Evolutionary conservation across 176 grass and related monocot genomes (phyloP).

Genomic region (Luzula sylvatica): DNA sequence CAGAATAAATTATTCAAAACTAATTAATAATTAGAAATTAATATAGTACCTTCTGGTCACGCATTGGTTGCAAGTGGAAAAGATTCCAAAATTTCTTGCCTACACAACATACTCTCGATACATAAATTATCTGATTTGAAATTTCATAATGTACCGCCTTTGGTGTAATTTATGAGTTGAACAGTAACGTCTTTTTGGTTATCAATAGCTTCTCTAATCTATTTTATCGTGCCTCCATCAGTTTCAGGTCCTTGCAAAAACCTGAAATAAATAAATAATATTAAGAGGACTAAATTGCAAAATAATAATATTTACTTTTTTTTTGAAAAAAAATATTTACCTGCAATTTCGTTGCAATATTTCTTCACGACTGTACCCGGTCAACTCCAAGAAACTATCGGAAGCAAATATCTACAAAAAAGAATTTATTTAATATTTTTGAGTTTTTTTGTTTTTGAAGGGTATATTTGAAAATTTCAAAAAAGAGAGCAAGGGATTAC

Average conservation of each 20-base stretch:
- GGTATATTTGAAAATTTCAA: too few species aligned
- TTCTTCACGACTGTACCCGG: slow-evolving; percentile 73
- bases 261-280: slow-evolving; percentile 22
- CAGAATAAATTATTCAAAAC: too few species aligned
- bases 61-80: too few species aligned
- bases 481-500: slow-evolving; percentile 20
- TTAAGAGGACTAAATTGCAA: slow-evolving; percentile 3
- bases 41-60: too few species aligned
- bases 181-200: slow-evolving; percentile 76
- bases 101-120: too few species aligned
- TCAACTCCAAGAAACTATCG: slow-evolving; percentile 68
- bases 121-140: too few species aligned
- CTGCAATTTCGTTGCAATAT: slow-evolving; percentile 89
- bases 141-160: slow-evolving; percentile 45
- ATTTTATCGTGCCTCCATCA: slow-evolving; percentile 49
- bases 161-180: slow-evolving; percentile 96
- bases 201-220: slow-evolving; percentile 91
- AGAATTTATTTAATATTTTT: too few species aligned
- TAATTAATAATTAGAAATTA: too few species aligned
- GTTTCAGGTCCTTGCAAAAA: slow-evolving; percentile 94
- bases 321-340: slow-evolving; percentile 27
- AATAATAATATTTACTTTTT: background rate
- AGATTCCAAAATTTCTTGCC: too few species aligned
- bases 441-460: too few species aligned
- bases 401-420: slow-evolving; percentile 72